Evolutionary conservation across 1,284 basidiomycete species (phyloP).

Genomic region (Cutaneotrichosporon sp.): DNA sequence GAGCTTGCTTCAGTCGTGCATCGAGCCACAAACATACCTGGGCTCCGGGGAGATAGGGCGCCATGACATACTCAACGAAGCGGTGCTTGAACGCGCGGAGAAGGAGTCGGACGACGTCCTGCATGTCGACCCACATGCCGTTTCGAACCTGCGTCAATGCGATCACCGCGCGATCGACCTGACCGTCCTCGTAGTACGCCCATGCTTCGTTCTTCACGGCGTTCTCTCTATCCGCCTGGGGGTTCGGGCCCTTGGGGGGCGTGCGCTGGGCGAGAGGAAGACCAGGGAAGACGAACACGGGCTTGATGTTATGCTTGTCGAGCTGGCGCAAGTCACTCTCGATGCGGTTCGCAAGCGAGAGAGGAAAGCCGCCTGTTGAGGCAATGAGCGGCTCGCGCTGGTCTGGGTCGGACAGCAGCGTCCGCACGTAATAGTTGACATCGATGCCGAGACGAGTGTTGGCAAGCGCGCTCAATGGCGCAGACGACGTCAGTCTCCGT

Average conservation of each 20-base stretch:
- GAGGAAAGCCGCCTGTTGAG: constrained; percentile 87
- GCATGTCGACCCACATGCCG: constrained; percentile 62
- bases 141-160: constrained; percentile 72
- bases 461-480: constrained; percentile 76
- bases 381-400: constrained; percentile 84
- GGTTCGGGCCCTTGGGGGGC: constrained; percentile 66
- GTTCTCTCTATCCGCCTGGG: constrained; percentile 53
- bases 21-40: constrained; percentile 63
- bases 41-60: constrained; percentile 90
- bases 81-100: constrained; percentile 90
- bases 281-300: constrained; percentile 95
- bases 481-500: constrained; percentile 80
- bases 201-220: constrained; percentile 66
- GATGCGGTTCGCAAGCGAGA: constrained; percentile 79
- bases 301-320: constrained; percentile 90
- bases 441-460: constrained; percentile 97
- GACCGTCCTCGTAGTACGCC: constrained; percentile 82
- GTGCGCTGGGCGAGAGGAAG: constrained; percentile 59
- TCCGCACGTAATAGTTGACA: constrained; percentile 83
- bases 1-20: constrained; percentile 58
- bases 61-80: constrained; percentile 93
- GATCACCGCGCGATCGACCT: constrained; percentile 80
- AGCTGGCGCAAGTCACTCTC: constrained; percentile 86
- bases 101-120: constrained; percentile 89
- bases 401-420: constrained; percentile 71